Base-by-base conservation (phyloP, 2,329 filamentous ascomycete genomes). In the Aspergillus nomiae region DNA sequence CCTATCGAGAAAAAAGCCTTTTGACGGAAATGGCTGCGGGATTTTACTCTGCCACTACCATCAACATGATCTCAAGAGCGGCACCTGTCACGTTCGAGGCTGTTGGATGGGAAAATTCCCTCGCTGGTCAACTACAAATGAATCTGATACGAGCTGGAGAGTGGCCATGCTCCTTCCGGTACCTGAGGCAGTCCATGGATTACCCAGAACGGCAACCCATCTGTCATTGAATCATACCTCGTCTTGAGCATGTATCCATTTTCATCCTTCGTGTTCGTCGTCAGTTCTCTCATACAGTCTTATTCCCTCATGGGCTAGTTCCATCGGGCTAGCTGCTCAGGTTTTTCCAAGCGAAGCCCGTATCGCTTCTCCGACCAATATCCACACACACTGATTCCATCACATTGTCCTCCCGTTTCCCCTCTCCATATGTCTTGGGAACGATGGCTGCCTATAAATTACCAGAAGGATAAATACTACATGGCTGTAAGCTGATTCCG, bases 11-110 rank as follows among this genome's bases (percentile, higher is more conserved):
- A 38, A 24, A n/a, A n/a, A 38, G 36, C 24, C 32, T 26, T 38
- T n/a, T 21, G 51, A 55, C 48, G 51, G 34, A 55, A 55, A 55
- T 38, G 51, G 34, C n/a, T 55, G 51, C 30, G 51, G 32, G 51
- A 55, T 55, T 55, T 30, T 38, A 11, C 21, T 55, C 51, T 55
- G 21, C 51, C 51, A 55, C n/a, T 24, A 10, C n/a, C 11, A 38
- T 28, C 51, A 38, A n/a, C n/a, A 36, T 38, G n/a, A 38, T 24
- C 14, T 7, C 34, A 38, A 19, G 28, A 34, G 10, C 32, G 24
- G 32, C 3, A n/a, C 7, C n/a, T 11, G 19, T 16, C 30, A 38
- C 32, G n/a, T 36, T 36, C 32, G n/a, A 38, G n/a, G 30, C 16
- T 14, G 34, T 55, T 55, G 51, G 32, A 55, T 36, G 51, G 32